Evolutionary conservation across 176 grass and related monocot species (phyloP).

Genomic region (Poa annua): DNA sequence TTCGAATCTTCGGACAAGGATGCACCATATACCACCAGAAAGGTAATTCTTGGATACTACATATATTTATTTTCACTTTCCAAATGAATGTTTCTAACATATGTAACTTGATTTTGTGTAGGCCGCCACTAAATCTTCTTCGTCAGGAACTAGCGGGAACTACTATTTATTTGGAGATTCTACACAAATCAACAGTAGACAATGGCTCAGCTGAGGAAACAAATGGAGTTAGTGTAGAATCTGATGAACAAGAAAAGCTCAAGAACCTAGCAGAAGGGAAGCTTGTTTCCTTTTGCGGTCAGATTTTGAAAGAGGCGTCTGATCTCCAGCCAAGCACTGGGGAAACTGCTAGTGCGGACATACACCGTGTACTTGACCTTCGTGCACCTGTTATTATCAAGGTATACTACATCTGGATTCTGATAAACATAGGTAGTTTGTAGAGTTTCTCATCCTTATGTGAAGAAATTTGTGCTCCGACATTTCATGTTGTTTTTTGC

Average conservation of each 20-base stretch:
- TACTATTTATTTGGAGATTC: slow-evolving; percentile 93
- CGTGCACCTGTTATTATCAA: slow-evolving; percentile 96
- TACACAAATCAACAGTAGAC: slow-evolving; percentile 83
- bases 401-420: slow-evolving; percentile 61
- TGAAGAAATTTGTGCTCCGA: slow-evolving; percentile 30
- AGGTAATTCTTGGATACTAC: slow-evolving; percentile 52
- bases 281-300: slow-evolving; percentile 86
- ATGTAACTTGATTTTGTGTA: slow-evolving; percentile 53
- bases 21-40: slow-evolving; percentile 89
- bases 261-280: slow-evolving; percentile 89
- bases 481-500: slow-evolving; percentile 24
- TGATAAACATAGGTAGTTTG: slow-evolving; percentile 13
- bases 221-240: slow-evolving; percentile 46
- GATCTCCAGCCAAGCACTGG: slow-evolving; percentile 81
- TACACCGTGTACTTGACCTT: slow-evolving; percentile 91
- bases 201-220: slow-evolving; percentile 44
- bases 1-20: slow-evolving; percentile 90
- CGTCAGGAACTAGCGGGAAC: slow-evolving; percentile 96
- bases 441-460: slow-evolving; percentile 13
- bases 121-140: slow-evolving; percentile 92
- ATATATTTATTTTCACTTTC: slow-evolving; percentile 26
- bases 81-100: slow-evolving; percentile 32
- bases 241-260: slow-evolving; percentile 66
- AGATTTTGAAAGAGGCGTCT: slow-evolving; percentile 94
- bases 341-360: slow-evolving; percentile 64